Conservation (phyloP, 2,329 filamentous ascomycete genomes). For the Arthrobotrys iridis region DNA sequence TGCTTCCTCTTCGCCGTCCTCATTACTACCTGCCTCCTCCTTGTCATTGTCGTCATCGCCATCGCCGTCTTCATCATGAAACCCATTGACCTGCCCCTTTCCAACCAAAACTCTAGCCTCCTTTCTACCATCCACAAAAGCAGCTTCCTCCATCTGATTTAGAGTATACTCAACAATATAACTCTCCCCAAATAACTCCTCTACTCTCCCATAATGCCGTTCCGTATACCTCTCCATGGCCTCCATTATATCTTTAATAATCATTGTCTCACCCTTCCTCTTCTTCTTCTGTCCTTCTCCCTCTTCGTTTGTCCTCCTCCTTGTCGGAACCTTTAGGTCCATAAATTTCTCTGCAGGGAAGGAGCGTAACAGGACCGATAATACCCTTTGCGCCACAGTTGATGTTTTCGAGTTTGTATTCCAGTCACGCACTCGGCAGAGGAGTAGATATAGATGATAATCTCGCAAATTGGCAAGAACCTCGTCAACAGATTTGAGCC, state of each 20-base stretch:
- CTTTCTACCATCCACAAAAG: slow-evolving; percentile 41
- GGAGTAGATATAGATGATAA: slow-evolving; percentile 83
- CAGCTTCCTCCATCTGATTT: slow-evolving; percentile 59
- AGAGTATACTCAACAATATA: slow-evolving; percentile 89
- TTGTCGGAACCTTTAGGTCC: slow-evolving; percentile 66
- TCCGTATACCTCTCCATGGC: slow-evolving; percentile 92
- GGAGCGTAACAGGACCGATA: slow-evolving; percentile 80
- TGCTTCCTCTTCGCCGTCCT: slow-evolving; percentile 3
- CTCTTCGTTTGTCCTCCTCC: slow-evolving; percentile 59
- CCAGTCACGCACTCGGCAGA: slow-evolving; percentile 90
- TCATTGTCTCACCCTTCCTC: slow-evolving; percentile 57
- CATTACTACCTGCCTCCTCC: slow-evolving; percentile 1
- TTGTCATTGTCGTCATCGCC: slow-evolving; percentile 1
- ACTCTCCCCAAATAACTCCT: slow-evolving; percentile 92
- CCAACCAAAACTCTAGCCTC: slow-evolving; percentile 14
- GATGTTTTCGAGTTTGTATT: slow-evolving; percentile 94
- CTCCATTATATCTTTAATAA: slow-evolving; percentile 81
- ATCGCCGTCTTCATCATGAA: slow-evolving; percentile 6
- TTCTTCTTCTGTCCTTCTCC: slow-evolving; percentile 61
- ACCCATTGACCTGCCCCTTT: slow-evolving; percentile 24
- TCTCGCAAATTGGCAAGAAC: slow-evolving; percentile 82
- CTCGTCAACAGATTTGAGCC: slow-evolving; percentile 74
- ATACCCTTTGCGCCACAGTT: slow-evolving; percentile 82
- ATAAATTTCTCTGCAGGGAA: slow-evolving; percentile 83
- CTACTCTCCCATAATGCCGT: slow-evolving; percentile 86